Conservation (phyloP, 2,329 filamentous ascomycete genomes). For the Ceratocystiopsis brevicomis region DNA sequence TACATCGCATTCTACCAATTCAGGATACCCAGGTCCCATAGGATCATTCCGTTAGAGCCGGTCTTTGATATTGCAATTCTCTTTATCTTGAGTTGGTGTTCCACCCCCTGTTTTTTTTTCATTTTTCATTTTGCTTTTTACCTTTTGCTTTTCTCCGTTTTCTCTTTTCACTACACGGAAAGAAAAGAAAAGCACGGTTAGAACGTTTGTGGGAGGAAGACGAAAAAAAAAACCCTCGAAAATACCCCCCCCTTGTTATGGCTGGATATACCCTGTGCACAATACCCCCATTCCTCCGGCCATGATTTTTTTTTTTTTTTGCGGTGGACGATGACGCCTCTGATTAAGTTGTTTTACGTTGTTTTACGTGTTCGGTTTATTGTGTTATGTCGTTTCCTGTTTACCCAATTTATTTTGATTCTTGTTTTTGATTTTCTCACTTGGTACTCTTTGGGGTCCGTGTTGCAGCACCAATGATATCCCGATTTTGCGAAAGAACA, state of each 20-base stretch:
- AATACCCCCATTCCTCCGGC: constrained; percentile 19
- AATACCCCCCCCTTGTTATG: neutral
- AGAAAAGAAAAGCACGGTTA: constrained; percentile 2
- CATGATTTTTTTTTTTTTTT: constrained; percentile 4
- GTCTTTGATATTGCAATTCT: constrained; percentile 13
- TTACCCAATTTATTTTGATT: neutral
- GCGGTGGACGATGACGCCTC: constrained; percentile 3
- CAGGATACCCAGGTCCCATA: constrained; percentile 87
- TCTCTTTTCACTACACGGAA: constrained; percentile 1
- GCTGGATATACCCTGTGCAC: constrained; percentile 6
- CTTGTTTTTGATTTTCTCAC: neutral
- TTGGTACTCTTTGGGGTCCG: neutral
- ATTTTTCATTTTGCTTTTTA: constrained; percentile 11
- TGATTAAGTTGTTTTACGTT: constrained; percentile 1
- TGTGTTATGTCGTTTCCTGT: neutral
- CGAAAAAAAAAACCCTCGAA: constrained; percentile 23
- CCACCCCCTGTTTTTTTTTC: constrained; percentile 19
- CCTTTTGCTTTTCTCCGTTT: constrained; percentile 9
- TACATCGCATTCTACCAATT: constrained; percentile 87
- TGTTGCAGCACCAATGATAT: constrained; percentile 9
- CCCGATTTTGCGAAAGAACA: constrained; percentile 3
- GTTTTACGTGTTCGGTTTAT: neutral
- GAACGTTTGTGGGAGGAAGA: neutral
- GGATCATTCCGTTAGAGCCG: constrained; percentile 71
- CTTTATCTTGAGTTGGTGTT: neutral